These are phyloP conservation scores for Cercospora nicotianae DNA, from an alignment of 2,329 filamentous ascomycete genomes.

Conservation along the genomic window DNA sequence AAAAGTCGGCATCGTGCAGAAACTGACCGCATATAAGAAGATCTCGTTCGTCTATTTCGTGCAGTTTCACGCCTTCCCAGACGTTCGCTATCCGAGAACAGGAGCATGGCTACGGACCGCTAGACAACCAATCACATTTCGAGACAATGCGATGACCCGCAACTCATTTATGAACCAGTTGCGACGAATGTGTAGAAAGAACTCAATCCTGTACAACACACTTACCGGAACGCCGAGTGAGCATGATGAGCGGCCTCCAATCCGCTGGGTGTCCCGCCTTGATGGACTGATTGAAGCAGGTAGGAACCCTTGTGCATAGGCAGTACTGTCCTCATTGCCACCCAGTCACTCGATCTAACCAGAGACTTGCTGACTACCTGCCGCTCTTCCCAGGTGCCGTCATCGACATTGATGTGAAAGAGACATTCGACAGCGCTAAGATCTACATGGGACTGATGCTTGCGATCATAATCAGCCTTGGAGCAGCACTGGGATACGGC, in stretches of 20 bases:
- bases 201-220: conserved; percentile 14
- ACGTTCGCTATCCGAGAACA: background rate
- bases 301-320: background rate
- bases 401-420: conserved; percentile 25
- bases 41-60: conserved; percentile 26
- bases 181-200: conserved; percentile 8
- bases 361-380: background rate
- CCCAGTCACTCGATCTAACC: background rate
- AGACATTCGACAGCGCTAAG: conserved; percentile 24
- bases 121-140: conserved; percentile 14
- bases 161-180: conserved; percentile 24
- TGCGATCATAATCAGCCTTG: conserved; percentile 20
- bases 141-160: conserved; percentile 17
- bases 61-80: conserved; percentile 22
- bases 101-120: conserved; percentile 15
- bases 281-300: conserved; percentile 19
- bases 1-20: conserved; percentile 23
- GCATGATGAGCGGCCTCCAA: background rate
- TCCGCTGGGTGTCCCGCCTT: conserved; percentile 17
- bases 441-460: conserved; percentile 25
- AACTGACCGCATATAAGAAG: conserved; percentile 23
- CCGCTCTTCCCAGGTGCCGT: conserved; percentile 17
- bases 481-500: conserved; percentile 22
- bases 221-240: background rate
- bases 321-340: background rate